Evolutionary conservation across 805 yeast genomes (phyloP).

Genomic region (Sugiyamaella floridensis): DNA sequence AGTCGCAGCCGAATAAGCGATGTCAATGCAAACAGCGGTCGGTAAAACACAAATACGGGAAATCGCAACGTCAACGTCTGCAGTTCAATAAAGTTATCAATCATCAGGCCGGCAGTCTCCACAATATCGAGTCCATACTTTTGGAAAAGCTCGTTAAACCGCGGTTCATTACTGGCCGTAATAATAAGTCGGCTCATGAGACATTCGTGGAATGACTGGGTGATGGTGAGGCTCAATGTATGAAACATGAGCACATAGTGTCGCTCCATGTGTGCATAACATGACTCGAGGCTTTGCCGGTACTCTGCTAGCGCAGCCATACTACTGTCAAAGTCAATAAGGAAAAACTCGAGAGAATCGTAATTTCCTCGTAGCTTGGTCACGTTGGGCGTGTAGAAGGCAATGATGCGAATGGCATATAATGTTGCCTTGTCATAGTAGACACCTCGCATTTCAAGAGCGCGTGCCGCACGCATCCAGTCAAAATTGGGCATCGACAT

Average conservation of each 20-base stretch:
- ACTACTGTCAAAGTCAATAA: not conserved
- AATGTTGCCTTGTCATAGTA: not conserved
- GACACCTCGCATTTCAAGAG: slow-evolving; percentile 4
- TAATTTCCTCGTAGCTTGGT: not conserved
- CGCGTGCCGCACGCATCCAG: not conserved
- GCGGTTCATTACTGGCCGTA: not conserved
- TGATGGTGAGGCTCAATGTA: not conserved
- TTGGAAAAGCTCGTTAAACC: slow-evolving; percentile 1
- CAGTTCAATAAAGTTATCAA: slow-evolving; percentile 9
- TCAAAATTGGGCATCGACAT: slow-evolving; percentile 5
- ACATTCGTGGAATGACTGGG: slow-evolving; percentile 7
- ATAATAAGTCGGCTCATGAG: slow-evolving; percentile 7
- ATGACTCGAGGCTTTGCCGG: not conserved
- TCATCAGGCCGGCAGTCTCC: slow-evolving; percentile 3
- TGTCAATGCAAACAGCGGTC: slow-evolving; percentile 19
- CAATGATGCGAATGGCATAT: slow-evolving; percentile 7
- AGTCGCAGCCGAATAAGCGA: slow-evolving; percentile 14
- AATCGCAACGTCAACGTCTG: slow-evolving; percentile 3
- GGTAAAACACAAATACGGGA: slow-evolving; percentile 17
- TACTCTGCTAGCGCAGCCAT: not conserved
- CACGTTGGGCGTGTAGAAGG: not conserved
- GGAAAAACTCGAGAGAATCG: not conserved
- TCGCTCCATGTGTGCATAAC: slow-evolving; percentile 2
- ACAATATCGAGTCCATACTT: slow-evolving; percentile 6
- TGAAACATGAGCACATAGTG: slow-evolving; percentile 1